Evolutionary conservation across 2,329 filamentous ascomycete genomes (phyloP).

Genomic region (Alternaria novae-zelandiae): DNA sequence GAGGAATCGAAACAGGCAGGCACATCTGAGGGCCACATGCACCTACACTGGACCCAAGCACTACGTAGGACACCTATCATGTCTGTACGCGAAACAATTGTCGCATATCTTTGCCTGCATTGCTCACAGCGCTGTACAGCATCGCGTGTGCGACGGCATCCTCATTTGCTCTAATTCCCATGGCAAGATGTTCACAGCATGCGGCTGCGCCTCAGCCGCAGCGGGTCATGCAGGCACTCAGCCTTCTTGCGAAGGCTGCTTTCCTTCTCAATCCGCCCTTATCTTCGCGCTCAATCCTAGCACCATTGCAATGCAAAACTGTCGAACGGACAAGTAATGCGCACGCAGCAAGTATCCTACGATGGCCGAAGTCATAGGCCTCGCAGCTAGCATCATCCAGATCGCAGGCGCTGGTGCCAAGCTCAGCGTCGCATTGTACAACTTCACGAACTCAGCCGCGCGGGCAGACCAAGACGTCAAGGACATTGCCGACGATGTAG

Average conservation of each 20-base stretch:
- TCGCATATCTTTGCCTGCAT: background rate
- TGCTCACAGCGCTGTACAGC: background rate
- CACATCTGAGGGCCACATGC: background rate
- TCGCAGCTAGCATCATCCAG: conserved; percentile 34
- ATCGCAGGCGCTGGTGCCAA: conserved; percentile 31
- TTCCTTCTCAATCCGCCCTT: background rate
- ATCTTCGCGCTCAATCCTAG: background rate
- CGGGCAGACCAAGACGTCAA: conserved; percentile 32
- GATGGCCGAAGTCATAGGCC: conserved; percentile 35
- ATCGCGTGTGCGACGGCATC: background rate
- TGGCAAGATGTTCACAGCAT: background rate
- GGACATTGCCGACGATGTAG: conserved; percentile 34
- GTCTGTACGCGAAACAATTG: background rate
- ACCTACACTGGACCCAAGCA: background rate
- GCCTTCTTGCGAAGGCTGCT: background rate
- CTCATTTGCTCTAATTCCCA: background rate
- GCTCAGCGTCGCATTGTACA: conserved; percentile 32
- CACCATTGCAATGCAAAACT: too few species aligned
- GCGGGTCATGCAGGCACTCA: background rate
- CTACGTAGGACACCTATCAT: background rate
- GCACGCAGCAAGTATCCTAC: background rate
- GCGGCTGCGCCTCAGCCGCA: background rate
- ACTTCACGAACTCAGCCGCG: conserved; percentile 24
- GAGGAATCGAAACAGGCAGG: background rate
- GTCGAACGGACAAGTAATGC: background rate